Evolutionary conservation across 2,329 filamentous ascomycete species (phyloP).

Genomic region (Botryotinia calthae): DNA sequence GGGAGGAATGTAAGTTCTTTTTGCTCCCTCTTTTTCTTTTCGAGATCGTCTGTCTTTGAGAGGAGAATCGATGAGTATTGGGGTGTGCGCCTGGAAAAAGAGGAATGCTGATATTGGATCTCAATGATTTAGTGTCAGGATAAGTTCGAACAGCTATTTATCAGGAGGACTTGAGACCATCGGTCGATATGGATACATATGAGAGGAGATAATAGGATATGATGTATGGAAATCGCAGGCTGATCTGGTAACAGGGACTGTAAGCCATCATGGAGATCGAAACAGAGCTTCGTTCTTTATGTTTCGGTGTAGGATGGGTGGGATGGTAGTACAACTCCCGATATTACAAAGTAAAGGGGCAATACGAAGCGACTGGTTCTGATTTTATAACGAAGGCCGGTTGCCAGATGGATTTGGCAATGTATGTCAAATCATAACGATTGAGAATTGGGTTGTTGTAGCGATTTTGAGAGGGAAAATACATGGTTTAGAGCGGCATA

Average conservation of each 20-base stretch:
- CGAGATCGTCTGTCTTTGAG: not conserved
- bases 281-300: not conserved
- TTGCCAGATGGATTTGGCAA: not conserved
- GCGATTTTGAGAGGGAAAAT: not conserved
- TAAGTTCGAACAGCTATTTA: slow-evolving; percentile 17
- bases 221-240: too few relatives aligned
- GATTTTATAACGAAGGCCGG: not conserved
- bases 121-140: slow-evolving; percentile 5
- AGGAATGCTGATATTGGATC: not conserved
- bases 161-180: slow-evolving; percentile 7
- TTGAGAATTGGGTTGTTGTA: not conserved
- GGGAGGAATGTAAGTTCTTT: slow-evolving; percentile 17
- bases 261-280: not conserved
- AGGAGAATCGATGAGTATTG: not conserved
- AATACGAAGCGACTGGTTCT: too few relatives aligned
- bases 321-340: not conserved
- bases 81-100: too few relatives aligned
- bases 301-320: not conserved
- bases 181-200: not conserved
- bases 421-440: too few relatives aligned
- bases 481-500: not conserved
- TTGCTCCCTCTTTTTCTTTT: not conserved
- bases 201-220: not conserved
- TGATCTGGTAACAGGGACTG: not conserved
- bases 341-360: not conserved